These are phyloP conservation scores for Cenchrus fungigraminus DNA, from an alignment of 176 grass and related monocot genomes.

Conservation along the genomic window DNA sequence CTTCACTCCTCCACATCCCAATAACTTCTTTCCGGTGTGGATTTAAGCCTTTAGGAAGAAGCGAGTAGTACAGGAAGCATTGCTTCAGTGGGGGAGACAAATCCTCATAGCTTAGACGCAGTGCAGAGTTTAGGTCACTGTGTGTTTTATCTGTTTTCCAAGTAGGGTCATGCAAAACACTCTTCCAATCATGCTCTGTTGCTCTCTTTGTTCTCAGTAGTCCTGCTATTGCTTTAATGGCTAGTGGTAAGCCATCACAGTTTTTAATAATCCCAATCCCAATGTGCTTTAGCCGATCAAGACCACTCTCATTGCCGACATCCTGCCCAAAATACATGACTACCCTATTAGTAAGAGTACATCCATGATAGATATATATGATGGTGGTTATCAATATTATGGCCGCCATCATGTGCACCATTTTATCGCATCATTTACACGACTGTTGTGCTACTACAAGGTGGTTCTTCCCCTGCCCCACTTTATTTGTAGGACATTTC, in stretches of 20 bases:
- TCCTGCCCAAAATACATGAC: background rate
- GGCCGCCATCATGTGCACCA: too few species aligned
- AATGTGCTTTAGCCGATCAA: background rate
- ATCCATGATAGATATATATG: too few species aligned
- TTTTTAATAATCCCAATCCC: background rate
- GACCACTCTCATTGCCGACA: background rate
- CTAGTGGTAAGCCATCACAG: background rate
- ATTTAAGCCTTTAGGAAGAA: background rate
- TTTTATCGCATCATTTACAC: too few species aligned
- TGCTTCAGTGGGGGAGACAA: background rate
- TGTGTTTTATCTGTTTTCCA: background rate
- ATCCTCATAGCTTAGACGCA: background rate
- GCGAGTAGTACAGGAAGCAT: background rate
- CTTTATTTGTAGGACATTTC: too few species aligned
- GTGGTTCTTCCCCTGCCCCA: too few species aligned
- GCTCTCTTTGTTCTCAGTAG: background rate
- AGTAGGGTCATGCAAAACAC: background rate
- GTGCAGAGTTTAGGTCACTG: background rate
- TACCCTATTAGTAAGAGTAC: too few species aligned
- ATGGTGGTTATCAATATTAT: too few species aligned
- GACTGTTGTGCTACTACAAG: too few species aligned
- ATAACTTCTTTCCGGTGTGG: accelerated
- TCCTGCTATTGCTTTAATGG: background rate
- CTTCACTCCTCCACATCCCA: background rate
- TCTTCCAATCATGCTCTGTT: background rate